phyloP scores from a whole-genome alignment of 2,329 filamentous ascomycete genomes.

The Ophiostoma novo-ulmi region DNA sequence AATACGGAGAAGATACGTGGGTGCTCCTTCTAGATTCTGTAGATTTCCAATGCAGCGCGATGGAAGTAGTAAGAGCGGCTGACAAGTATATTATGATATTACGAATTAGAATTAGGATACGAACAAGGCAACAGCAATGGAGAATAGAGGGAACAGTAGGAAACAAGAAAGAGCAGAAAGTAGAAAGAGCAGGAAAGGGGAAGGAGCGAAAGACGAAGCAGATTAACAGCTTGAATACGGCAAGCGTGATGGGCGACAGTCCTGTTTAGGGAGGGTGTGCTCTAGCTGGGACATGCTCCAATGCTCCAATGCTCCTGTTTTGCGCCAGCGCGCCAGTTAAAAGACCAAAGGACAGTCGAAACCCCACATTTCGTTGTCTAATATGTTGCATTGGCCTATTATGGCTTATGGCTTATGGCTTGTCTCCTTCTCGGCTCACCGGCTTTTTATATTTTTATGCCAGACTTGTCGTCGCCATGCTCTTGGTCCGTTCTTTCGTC shows the following conservation, averaged over 20 bases:
- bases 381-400: no score
- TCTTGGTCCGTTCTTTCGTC: no score
- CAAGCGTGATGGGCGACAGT: neutral
- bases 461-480: no score
- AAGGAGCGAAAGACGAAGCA: neutral
- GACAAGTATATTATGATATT: neutral
- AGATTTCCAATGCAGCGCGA: neutral
- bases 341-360: neutral
- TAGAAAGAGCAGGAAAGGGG: neutral
- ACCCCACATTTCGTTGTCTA: neutral
- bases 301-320: neutral
- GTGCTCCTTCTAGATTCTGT: neutral
- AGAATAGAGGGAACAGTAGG: neutral
- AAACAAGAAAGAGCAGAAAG: no score
- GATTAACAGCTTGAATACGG: neutral
- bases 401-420: no score
- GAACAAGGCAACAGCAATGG: neutral
- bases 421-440: no score
- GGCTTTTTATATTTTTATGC: no score
- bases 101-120: neutral
- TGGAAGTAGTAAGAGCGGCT: neutral
- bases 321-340: neutral
- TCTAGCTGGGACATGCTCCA: neutral
- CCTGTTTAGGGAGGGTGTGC: slow-evolving; percentile 4
- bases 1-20: no score